Base-by-base conservation (phyloP, 2,329 filamentous ascomycete genomes). In the Lachnellula subtilissima region DNA sequence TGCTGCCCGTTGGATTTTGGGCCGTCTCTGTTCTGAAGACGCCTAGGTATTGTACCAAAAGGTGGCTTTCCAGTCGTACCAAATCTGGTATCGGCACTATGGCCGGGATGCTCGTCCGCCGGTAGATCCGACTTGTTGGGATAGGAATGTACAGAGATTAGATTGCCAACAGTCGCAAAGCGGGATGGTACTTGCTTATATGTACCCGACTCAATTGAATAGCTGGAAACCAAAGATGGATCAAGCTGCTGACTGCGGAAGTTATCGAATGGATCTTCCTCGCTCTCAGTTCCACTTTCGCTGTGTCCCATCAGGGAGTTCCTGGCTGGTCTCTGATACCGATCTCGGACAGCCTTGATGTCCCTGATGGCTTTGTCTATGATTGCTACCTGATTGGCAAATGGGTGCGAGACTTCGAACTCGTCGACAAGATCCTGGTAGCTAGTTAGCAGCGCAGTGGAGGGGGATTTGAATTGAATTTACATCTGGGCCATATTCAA, bases 301-400 rank as follows among this genome's bases (percentile, higher is more conserved):
- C 8, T 25, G 9, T 14, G 17, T n/a, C 28, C 23, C 43, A 12
- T 37, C 17, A 45, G 17, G 23, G 17, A n/a, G 14, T 11, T 7
- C 14, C 14, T 40, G 12, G 37, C 39, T 42, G 15, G 39, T 17
- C 53, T 25, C 25, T 62, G 54, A 19, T 61, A 55, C 14, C 60
- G 48, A 12, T 50, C 22, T 23, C 61, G 28, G 2, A 58, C 47
- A 2, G 57, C 56, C 23, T 54, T 52, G 9, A 64, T 59, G 37
- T 65, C 61, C 39, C 43, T 48, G n/a, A 65, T 63, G 0, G 55
- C 52, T 2, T 48, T 61, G 22, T 67, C 62, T n/a, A 67, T 52
- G 0, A 58, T 40, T 0, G 56, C 54, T 7, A 61, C 43, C 47
- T 67, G 64, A 3, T 67, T 56, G 5, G 14, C 23, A 11, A 67